phyloP scores from a whole-genome alignment of 208 protist species.

The Zelonia costaricensis region DNA sequence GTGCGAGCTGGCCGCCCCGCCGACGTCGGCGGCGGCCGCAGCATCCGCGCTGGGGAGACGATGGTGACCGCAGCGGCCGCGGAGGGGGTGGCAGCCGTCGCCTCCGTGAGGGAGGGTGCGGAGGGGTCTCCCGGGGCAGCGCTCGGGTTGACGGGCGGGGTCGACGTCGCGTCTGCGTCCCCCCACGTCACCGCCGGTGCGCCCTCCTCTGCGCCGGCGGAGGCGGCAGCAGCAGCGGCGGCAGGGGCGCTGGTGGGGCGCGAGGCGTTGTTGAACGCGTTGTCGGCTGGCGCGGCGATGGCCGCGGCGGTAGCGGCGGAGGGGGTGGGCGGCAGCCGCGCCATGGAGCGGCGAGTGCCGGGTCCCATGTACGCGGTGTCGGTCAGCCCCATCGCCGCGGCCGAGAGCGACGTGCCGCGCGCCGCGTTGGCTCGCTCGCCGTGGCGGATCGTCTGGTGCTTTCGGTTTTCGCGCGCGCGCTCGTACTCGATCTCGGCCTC shows the following conservation, averaged over 20 bases:
- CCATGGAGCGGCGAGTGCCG: too few species aligned
- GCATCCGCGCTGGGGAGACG: background rate
- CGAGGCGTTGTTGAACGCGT: too few species aligned
- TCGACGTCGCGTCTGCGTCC: background rate
- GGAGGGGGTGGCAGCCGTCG: background rate
- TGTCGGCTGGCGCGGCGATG: too few species aligned
- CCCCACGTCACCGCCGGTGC: background rate
- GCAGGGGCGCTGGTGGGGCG: constrained; percentile 1
- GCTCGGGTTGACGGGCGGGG: too few species aligned
- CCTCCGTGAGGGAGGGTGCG: too few species aligned
- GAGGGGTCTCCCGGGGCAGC: too few species aligned
- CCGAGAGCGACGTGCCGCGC: too few species aligned
- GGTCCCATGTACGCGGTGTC: too few species aligned
- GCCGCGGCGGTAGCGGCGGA: too few species aligned
- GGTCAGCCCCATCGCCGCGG: background rate
- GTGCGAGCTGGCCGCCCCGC: background rate
- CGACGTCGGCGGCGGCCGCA: background rate
- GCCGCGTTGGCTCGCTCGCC: background rate
- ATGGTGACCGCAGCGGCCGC: background rate
- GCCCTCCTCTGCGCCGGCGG: background rate
- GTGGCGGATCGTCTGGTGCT: constrained; percentile 10
- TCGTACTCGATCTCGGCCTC: constrained; percentile 66
- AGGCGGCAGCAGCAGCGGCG: background rate
- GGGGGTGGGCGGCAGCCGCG: too few species aligned
- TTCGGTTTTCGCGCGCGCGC: constrained; percentile 20